These are phyloP conservation scores for Saturnispora mendoncae DNA, from an alignment of 805 yeast genomes.

Conservation along the genomic window DNA sequence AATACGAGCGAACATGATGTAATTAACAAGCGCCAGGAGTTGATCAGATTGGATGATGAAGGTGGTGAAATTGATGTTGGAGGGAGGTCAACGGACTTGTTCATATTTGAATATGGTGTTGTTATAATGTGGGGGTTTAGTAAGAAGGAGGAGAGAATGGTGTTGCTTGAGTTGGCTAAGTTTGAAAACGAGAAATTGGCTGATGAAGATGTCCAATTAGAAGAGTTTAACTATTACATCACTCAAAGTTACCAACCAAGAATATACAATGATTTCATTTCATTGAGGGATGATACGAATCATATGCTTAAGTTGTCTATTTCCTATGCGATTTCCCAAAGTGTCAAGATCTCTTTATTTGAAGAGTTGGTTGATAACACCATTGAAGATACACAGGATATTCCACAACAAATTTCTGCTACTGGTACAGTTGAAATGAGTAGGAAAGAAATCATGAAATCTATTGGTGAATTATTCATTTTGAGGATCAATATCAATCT, in stretches of 20 bases:
- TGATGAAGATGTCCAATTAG: constrained; percentile 85
- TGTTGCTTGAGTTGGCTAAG: constrained; percentile 74
- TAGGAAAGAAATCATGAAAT: constrained; percentile 91
- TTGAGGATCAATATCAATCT: constrained; percentile 71
- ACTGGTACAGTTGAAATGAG: constrained; percentile 94
- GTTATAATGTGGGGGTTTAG: constrained; percentile 95
- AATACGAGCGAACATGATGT: constrained; percentile 7
- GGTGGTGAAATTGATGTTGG: constrained; percentile 93
- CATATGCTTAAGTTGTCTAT: constrained; percentile 89
- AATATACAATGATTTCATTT: constrained; percentile 89
- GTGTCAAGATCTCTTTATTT: constrained; percentile 88
- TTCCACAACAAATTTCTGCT: constrained; percentile 90
- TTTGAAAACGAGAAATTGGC: constrained; percentile 90
- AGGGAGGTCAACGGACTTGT: constrained; percentile 66
- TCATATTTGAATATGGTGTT: constrained; percentile 95
- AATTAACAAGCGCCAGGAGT: constrained; percentile 19
- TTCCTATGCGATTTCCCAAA: constrained; percentile 92
- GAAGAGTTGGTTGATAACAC: constrained; percentile 96
- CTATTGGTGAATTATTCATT: constrained; percentile 92
- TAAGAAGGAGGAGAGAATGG: constrained; percentile 70
- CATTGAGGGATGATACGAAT: constrained; percentile 79
- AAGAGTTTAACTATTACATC: constrained; percentile 90
- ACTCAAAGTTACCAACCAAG: constrained; percentile 93
- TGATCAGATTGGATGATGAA: constrained; percentile 77
- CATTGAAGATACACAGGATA: constrained; percentile 93